A percentile compares a stretch with the other conserved stretches of the same genome.
phyloP scores from a whole-genome alignment of 73 alveolate species.

The Durusdinium trenchii region DNA sequence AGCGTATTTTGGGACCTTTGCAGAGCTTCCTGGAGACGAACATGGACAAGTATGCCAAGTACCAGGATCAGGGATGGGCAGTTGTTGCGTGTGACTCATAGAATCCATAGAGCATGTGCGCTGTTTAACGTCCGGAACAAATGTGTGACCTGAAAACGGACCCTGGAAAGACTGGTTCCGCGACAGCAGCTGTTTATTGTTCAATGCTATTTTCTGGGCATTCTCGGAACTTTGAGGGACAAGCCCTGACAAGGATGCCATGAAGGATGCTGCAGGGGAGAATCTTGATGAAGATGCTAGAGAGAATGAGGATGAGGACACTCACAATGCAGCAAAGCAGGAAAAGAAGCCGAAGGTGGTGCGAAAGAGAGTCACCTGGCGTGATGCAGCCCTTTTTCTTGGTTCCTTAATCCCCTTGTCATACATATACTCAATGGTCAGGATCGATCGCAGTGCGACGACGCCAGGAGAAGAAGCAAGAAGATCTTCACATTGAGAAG shows the following conservation, averaged over 20 bases:
- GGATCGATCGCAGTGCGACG: not conserved
- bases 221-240: too few relatives aligned
- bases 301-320: conserved; percentile 14
- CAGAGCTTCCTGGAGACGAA: conserved; percentile 68
- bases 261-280: conserved; percentile 60
- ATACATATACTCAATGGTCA: not conserved
- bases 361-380: not conserved
- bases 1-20: conserved; percentile 75
- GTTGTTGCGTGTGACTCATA: not conserved
- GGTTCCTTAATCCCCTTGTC: not conserved
- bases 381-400: not conserved
- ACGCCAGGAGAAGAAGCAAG: conserved; percentile 73
- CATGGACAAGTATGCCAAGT: conserved; percentile 93
- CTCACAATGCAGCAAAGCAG: not conserved
- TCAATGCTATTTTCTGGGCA: too few relatives aligned
- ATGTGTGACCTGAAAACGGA: too few relatives aligned
- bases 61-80: not conserved
- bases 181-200: too few relatives aligned
- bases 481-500: conserved; percentile 46
- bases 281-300: not conserved
- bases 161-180: too few relatives aligned
- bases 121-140: too few relatives aligned
- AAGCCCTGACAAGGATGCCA: too few relatives aligned
- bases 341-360: conserved; percentile 77
- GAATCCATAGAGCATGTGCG: not conserved